Evolutionary conservation across 176 grass and related monocot species (phyloP).

Genomic region (Elaeis guineensis): DNA sequence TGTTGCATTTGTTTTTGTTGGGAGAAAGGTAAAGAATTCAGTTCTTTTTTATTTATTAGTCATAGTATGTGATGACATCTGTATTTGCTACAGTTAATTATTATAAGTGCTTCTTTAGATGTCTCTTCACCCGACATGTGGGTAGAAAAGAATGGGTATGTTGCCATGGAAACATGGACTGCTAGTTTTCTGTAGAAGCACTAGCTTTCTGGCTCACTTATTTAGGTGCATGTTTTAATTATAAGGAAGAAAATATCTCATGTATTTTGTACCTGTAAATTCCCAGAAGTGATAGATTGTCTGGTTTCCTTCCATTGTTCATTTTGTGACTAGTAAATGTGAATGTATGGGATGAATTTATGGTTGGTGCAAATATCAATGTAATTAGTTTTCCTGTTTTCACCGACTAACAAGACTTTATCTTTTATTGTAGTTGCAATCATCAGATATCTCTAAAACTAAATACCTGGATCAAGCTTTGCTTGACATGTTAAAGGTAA

Average conservation of each 20-base stretch:
- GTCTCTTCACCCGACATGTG: too few species aligned
- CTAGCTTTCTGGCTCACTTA: too few species aligned
- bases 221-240: too few species aligned
- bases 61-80: background rate
- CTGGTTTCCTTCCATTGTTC: too few species aligned
- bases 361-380: background rate
- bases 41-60: slow-evolving; percentile 1
- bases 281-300: too few species aligned
- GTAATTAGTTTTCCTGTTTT: background rate
- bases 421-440: slow-evolving; percentile 56
- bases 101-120: background rate
- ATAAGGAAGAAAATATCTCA: too few species aligned
- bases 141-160: too few species aligned
- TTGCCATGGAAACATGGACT: too few species aligned
- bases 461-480: slow-evolving; percentile 57
- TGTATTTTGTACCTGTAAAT: too few species aligned
- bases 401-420: background rate
- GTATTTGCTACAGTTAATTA: background rate
- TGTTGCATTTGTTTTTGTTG: slow-evolving; percentile 77
- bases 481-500: slow-evolving; percentile 63
- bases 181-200: too few species aligned
- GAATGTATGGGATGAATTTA: background rate
- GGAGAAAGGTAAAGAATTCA: slow-evolving; percentile 46
- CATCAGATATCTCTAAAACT: slow-evolving; percentile 69
- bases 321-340: too few species aligned